Evolutionary conservation across 495 filamentous ascomycete genomes (phyloP), one percentile per base, ranked within the genome.

Genomic region (Lasiosphaeriaceae sp.): DNA sequence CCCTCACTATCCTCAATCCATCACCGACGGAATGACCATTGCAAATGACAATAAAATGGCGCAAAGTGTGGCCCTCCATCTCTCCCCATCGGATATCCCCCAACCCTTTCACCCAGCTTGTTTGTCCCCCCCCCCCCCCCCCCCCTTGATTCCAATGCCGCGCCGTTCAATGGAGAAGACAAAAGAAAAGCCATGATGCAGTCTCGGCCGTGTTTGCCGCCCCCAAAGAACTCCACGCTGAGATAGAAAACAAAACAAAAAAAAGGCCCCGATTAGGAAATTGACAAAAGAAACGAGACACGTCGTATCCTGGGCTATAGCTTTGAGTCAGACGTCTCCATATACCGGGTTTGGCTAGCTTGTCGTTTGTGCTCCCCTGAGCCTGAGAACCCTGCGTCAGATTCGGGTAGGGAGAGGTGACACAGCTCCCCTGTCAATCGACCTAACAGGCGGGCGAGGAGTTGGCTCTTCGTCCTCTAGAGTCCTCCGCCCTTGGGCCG

Each of bases 391-490:
- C 14, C 17, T 7, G 34, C 46, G 12, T 52, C 29, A 60, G n/a
- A 63, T 63, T 11, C 22, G 49, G 20, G 56, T 62, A 1, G 62
- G 60, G 35, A 65, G 62, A 29, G 62, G 65, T 39, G 59, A 63
- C n/a, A 68, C 44, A 6, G 26, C 47, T 1, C 58, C 56, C 31
- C 56, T 59, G 20, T 61, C 58, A 16, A 21, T 35, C 12, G 53
- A 55, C 23, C 54, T 59, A 9, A 53, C 56, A 1, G 57, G 60
- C 16, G 66, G 59, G 3, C 66, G 64, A 12, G 70, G 70, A 12
- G 70, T 72, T 11, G 68, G 70, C 5, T 72, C 66, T 5, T 66
- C 59, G 31, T 72, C 70, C 37, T 50, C 58, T 5, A 37, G 5
- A 22, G 22, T 29, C 11, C 17, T 44, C 57, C 50, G 26, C 52